Percentiles rank a stretch among this genome's conserved stretches.
Conservation (phyloP, 495 filamentous ascomycete species). For the Antarctomyces pellizariae region DNA sequence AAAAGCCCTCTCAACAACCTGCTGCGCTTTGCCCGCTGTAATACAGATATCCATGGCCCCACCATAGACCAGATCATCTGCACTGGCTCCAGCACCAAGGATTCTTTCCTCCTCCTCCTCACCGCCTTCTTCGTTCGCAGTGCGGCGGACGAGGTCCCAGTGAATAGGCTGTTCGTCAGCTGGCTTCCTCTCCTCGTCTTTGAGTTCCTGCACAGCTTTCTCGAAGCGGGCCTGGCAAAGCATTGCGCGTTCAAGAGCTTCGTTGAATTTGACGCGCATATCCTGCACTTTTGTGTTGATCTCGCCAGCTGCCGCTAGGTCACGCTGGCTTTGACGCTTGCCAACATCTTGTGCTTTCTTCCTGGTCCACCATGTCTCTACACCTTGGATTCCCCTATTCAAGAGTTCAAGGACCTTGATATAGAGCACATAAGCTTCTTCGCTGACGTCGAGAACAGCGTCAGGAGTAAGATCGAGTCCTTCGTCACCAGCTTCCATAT, state of each 20-base stretch:
- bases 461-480: slow-evolving; percentile 63
- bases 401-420: slow-evolving; percentile 79
- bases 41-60: too few relatives aligned
- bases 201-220: too few relatives aligned
- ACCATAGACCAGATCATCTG: too few relatives aligned
- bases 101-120: too few relatives aligned
- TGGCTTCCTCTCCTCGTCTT: too few relatives aligned
- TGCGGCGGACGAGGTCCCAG: too few relatives aligned
- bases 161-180: too few relatives aligned
- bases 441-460: slow-evolving; percentile 64
- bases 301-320: slow-evolving; percentile 35
- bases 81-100: too few relatives aligned
- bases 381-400: slow-evolving; percentile 91
- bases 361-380: slow-evolving; percentile 73
- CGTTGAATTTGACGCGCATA: slow-evolving; percentile 84
- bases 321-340: slow-evolving; percentile 18
- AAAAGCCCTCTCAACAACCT: too few relatives aligned
- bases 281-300: slow-evolving; percentile 91
- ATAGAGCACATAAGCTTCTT: slow-evolving; percentile 88
- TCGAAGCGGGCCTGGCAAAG: too few relatives aligned
- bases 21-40: too few relatives aligned
- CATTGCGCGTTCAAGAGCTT: slow-evolving; percentile 79
- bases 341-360: slow-evolving; percentile 45
- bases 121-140: too few relatives aligned
- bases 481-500: slow-evolving; percentile 20